Evolutionary conservation across 352 stramenopile species (phyloP), one percentile per base, ranked within the genome.

Genomic region (Pythium folliculosum): DNA sequence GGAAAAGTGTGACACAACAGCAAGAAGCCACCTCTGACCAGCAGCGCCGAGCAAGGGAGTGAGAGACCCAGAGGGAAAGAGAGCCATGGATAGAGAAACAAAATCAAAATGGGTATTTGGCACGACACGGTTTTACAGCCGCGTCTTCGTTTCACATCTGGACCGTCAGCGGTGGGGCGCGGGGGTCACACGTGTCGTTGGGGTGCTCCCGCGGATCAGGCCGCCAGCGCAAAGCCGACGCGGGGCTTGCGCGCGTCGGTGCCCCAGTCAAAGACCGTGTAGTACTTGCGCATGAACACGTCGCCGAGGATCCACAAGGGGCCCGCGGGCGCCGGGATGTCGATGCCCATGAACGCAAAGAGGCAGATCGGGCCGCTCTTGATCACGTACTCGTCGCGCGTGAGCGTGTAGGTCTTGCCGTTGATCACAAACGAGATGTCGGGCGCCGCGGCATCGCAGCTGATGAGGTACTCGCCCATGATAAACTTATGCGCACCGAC

Each of bases 221-320:
- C 44, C n/a, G 89, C 82, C 16, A 87, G 70, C 13, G 92, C 92
- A 70, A 98, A 95, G 10, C 92, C 92, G 35, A 97, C 76, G 54
- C 88, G 89, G 22, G 92, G 79, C 65, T 94, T 91, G 70, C 80
- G 77, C 10, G 79, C 48, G 63, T 87, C 76, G 4, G 81, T 88
- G 25, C 78, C 87, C 81, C 84, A 97, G 79, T 98, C 93, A 56
- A 98, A 98, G 37, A 97, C 88, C 25, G 89, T 96, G 86, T 98
- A 98, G 77, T 97, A 96, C 78, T 97, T 97, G 75, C 92, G 83
- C 89, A 98, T 98, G 78, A 98, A 98, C 38, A 97, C 87, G 68
- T 98, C 94, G 49, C 95, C 97, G 57, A 99, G 84, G 63, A 93
- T 93, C 84, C 84, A 93, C 43, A 91, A 47, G 50, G 84, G 84